phyloP scores from a whole-genome alignment of 768 basidiomycete species.

The Rhodotorula sphaerocarpa region DNA sequence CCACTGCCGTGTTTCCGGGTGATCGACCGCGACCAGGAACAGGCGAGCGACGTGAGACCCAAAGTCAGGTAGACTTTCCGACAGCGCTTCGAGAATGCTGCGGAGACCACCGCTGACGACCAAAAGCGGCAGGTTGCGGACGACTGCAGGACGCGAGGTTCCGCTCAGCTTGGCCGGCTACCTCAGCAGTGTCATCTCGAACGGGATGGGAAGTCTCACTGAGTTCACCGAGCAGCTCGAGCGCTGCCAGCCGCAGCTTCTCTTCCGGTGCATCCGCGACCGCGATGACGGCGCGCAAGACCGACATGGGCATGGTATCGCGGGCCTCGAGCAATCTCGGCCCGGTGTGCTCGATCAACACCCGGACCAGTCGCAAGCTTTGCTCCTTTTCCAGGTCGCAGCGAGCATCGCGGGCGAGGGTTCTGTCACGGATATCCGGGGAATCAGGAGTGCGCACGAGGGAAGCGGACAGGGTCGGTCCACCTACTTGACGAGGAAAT shows the following conservation, averaged over 20 bases:
- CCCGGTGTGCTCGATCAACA: conserved; percentile 39
- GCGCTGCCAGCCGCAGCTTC: conserved; percentile 67
- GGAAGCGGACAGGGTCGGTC: not conserved
- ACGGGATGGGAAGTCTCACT: conserved; percentile 48
- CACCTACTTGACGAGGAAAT: conserved; percentile 77
- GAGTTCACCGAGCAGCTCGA: conserved; percentile 84
- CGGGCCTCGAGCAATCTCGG: not conserved
- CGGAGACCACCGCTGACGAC: conserved; percentile 73
- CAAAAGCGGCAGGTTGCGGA: conserved; percentile 79
- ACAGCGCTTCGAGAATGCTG: conserved; percentile 71
- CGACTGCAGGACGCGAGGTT: conserved; percentile 52
- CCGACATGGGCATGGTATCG: conserved; percentile 54
- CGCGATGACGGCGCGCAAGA: conserved; percentile 82
- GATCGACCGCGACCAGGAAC: conserved; percentile 76
- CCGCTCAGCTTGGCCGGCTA: no score
- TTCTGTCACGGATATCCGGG: conserved; percentile 7
- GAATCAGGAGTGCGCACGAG: conserved; percentile 14
- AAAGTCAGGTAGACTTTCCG: conserved; percentile 49
- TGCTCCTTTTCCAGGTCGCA: conserved; percentile 81
- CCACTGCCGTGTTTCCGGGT: conserved; percentile 68
- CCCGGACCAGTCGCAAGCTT: conserved; percentile 76
- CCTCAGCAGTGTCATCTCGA: not conserved
- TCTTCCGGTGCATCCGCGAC: conserved; percentile 90
- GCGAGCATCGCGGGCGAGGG: conserved; percentile 69
- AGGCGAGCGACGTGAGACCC: conserved; percentile 60